Percentiles rank a stretch among this genome's conserved stretches.
Conservation (phyloP, 75 land plant species). For the Picea sitchensis region DNA sequence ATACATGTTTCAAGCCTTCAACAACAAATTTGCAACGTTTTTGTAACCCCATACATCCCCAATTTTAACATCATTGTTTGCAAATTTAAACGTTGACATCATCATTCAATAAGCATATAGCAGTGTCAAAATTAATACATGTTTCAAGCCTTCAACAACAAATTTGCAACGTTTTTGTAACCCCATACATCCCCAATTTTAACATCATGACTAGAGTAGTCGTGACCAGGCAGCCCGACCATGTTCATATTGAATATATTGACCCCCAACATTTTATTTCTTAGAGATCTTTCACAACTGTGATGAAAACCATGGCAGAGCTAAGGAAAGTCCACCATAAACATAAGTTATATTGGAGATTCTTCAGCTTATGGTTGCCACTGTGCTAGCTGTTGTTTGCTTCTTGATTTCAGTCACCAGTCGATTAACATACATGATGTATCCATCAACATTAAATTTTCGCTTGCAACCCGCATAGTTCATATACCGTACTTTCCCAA, state of each 20-base stretch:
- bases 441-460: constrained; percentile 98
- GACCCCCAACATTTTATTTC: neutral
- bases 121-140: neutral
- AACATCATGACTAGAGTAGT: neutral
- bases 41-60: neutral
- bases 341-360: neutral
- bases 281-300: neutral
- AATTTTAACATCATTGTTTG: neutral
- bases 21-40: neutral
- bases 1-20: neutral
- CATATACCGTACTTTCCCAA: constrained; percentile 98
- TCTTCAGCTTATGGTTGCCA: constrained; percentile 1
- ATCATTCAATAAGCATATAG: neutral
- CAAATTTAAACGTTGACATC: neutral
- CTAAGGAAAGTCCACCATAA: neutral
- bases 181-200: neutral
- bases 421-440: constrained; percentile 72
- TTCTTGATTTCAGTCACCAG: constrained; percentile 68
- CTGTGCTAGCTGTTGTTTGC: constrained; percentile 26
- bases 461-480: constrained; percentile 96
- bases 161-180: neutral
- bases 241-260: neutral
- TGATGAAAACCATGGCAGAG: neutral
- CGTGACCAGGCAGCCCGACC: neutral
- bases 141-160: neutral